These are phyloP conservation scores for Vanderwaltozyma yarrowii DNA, from an alignment of 805 yeast species.

Conservation along the genomic window DNA sequence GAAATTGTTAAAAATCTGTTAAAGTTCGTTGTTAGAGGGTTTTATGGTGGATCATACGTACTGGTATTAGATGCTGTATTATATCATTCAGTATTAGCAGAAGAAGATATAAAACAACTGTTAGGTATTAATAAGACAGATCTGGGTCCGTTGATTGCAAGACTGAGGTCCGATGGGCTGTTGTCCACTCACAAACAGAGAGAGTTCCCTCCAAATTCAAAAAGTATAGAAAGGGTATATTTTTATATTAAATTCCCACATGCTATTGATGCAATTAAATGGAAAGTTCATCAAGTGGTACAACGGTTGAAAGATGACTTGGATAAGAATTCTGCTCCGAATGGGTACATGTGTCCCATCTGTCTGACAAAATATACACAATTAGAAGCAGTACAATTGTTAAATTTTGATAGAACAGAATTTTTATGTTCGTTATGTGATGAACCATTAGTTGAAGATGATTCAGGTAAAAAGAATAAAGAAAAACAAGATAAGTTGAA, in stretches of 20 bases:
- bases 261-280: slow-evolving; percentile 90
- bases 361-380: slow-evolving; percentile 77
- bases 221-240: slow-evolving; percentile 67
- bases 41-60: slow-evolving; percentile 76
- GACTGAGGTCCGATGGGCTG: slow-evolving; percentile 74
- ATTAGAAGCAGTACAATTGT: slow-evolving; percentile 73
- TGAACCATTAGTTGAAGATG: slow-evolving; percentile 72
- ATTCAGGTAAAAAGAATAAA: slow-evolving; percentile 70
- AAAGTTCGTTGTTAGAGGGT: slow-evolving; percentile 75
- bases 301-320: slow-evolving; percentile 70
- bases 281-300: slow-evolving; percentile 89
- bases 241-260: slow-evolving; percentile 84
- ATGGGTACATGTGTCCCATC: slow-evolving; percentile 84
- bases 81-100: slow-evolving; percentile 81
- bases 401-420: slow-evolving; percentile 69
- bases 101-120: slow-evolving; percentile 77
- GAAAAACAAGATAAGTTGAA: slow-evolving; percentile 75
- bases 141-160: slow-evolving; percentile 69
- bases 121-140: slow-evolving; percentile 82
- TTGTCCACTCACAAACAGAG: slow-evolving; percentile 62
- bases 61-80: slow-evolving; percentile 79
- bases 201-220: slow-evolving; percentile 51
- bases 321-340: slow-evolving; percentile 78
- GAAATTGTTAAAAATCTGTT: slow-evolving; percentile 39
- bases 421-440: slow-evolving; percentile 83